These are phyloP conservation scores for Silene conica DNA, from an alignment of 148 eudicot genomes.

Conservation along the genomic window DNA sequence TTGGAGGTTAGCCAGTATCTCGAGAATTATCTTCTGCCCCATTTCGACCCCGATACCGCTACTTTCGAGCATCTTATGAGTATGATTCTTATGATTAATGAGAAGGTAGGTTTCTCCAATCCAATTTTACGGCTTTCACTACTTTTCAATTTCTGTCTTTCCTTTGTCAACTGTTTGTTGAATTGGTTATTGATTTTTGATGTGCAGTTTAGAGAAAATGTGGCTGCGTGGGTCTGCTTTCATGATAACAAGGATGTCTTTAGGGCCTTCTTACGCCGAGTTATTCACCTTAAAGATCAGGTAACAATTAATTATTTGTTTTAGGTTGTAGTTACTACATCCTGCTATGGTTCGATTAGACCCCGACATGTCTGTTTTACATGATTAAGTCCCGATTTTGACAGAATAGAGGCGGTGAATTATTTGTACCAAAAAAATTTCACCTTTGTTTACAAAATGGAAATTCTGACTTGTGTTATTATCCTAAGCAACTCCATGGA, in stretches of 20 bases:
- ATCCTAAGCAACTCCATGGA: not conserved
- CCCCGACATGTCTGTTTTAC: too few species aligned
- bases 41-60: constrained; percentile 58
- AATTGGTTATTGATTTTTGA: not conserved
- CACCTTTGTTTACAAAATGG: not conserved
- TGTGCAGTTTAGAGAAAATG: constrained; percentile 87
- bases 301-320: constrained; percentile 8
- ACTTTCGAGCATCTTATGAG: constrained; percentile 90
- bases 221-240: constrained; percentile 96
- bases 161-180: not conserved
- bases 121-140: not conserved
- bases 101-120: constrained; percentile 63
- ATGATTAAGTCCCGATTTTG: too few species aligned
- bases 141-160: not conserved
- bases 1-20: constrained; percentile 95
- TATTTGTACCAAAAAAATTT: too few species aligned
- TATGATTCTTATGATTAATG: constrained; percentile 92
- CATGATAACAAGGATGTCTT: constrained; percentile 70
- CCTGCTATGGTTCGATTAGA: too few species aligned
- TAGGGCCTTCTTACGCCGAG: constrained; percentile 74
- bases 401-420: too few species aligned
- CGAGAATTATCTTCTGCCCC: constrained; percentile 91
- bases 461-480: not conserved
- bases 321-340: too few species aligned
- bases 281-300: constrained; percentile 74